Evolutionary conservation across 176 grass and related monocot genomes (phyloP).

Genomic region (Hordeum marinum): DNA sequence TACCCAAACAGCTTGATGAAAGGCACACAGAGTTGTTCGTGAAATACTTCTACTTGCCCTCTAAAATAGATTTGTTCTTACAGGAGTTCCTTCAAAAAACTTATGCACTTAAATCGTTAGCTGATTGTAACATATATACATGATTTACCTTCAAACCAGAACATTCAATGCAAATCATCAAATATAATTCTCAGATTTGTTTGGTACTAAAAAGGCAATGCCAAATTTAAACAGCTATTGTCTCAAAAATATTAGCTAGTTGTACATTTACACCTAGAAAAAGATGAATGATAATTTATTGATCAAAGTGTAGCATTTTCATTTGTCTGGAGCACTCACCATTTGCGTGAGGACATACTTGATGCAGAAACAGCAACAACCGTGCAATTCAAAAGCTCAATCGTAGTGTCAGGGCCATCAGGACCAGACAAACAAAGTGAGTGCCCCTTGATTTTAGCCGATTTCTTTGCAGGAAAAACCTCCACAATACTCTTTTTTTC

Average conservation of each 20-base stretch:
- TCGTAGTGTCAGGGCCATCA: conserved; percentile 51
- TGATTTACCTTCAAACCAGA: conserved; percentile 9
- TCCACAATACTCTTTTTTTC: conserved; percentile 60
- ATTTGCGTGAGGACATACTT: conserved; percentile 71
- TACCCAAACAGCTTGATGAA: not conserved
- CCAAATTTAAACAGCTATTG: not conserved
- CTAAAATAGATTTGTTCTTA: not conserved
- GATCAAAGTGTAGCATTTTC: not conserved
- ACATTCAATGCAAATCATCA: not conserved
- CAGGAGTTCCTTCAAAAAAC: conserved; percentile 11
- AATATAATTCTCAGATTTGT: not conserved
- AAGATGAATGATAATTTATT: not conserved
- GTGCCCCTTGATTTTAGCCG: conserved; percentile 62
- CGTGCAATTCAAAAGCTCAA: conserved; percentile 63
- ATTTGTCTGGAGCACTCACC: conserved; percentile 46
- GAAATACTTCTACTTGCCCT: not conserved
- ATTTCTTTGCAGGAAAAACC: conserved; percentile 78
- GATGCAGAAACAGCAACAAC: conserved; percentile 78
- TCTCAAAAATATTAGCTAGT: not conserved
- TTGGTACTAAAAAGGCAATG: not conserved
- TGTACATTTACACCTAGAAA: not conserved
- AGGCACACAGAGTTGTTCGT: conserved; percentile 4
- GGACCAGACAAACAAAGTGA: conserved; percentile 51
- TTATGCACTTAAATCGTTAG: not conserved
- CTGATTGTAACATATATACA: not conserved